A percentile compares a stretch with the other conserved stretches of the same genome.
These are phyloP conservation scores for Peribolospora baueri DNA, from an alignment of 768 basidiomycete genomes.

Conservation along the genomic window DNA sequence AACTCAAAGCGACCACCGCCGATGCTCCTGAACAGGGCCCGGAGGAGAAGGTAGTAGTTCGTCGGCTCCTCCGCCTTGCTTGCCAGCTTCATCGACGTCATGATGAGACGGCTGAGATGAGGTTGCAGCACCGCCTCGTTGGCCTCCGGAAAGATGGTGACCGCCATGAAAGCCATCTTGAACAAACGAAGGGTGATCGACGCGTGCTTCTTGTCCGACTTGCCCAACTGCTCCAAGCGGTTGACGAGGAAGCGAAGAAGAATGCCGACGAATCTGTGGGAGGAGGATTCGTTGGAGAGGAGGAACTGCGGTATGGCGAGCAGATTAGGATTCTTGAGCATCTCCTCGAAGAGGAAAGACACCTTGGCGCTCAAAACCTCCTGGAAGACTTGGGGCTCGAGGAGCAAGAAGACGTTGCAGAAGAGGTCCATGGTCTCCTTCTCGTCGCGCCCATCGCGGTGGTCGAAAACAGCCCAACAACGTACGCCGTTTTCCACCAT, in stretches of 20 bases:
- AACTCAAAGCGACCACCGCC: constrained; percentile 82
- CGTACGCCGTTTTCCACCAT: constrained; percentile 66
- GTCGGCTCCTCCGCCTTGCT: constrained; percentile 73
- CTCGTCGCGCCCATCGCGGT: constrained; percentile 33
- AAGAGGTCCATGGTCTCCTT: constrained; percentile 67
- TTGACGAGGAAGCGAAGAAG: constrained; percentile 65
- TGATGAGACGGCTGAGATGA: constrained; percentile 73
- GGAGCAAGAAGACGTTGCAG: constrained; percentile 36
- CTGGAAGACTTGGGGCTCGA: constrained; percentile 70
- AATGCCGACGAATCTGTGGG: constrained; percentile 59
- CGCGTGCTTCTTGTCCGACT: constrained; percentile 43
- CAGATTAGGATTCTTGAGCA: constrained; percentile 37
- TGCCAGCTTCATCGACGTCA: constrained; percentile 86
- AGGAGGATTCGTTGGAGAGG: constrained; percentile 50
- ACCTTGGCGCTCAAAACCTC: constrained; percentile 90
- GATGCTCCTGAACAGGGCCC: constrained; percentile 77
- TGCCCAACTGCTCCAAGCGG: constrained; percentile 51
- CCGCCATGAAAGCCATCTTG: constrained; percentile 84
- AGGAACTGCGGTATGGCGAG: constrained; percentile 66
- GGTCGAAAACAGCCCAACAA: constrained; percentile 61
- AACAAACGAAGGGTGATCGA: constrained; percentile 69
- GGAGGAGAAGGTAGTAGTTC: constrained; percentile 75
- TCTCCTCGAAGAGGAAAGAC: constrained; percentile 59
- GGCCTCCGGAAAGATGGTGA: constrained; percentile 38
- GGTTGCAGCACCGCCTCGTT: constrained; percentile 88